phyloP scores from a whole-genome alignment of 179 eudicot genomes.

The Spinacia oleracea region DNA sequence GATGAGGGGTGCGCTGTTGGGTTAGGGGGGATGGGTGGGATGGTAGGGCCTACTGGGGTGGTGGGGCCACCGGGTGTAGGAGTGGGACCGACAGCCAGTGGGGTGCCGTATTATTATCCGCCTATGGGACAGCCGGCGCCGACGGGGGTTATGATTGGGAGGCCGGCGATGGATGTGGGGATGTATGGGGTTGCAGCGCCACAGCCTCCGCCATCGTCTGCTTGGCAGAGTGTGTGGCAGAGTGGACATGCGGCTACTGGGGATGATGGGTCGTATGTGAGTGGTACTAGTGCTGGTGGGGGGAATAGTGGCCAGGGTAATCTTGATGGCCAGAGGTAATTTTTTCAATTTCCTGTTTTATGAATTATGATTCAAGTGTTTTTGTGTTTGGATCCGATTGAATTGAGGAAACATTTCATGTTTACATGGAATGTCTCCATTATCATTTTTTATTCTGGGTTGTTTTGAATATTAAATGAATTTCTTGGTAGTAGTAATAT shows the following conservation, averaged over 20 bases:
- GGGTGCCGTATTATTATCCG: conserved; percentile 65
- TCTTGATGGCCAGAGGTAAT: conserved; percentile 49
- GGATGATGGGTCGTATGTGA: conserved; percentile 45
- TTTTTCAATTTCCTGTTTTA: neutral
- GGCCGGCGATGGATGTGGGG: conserved; percentile 50
- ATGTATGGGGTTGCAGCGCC: conserved; percentile 29
- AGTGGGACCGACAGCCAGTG: conserved; percentile 40
- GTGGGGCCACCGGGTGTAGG: conserved; percentile 11
- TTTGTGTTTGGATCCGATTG: no score
- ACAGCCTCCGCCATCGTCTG: conserved; percentile 42
- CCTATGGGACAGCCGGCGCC: conserved; percentile 57
- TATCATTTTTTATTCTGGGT: no score
- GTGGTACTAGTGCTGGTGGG: conserved; percentile 24
- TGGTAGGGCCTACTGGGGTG: conserved; percentile 23
- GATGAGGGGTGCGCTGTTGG: conserved; percentile 39
- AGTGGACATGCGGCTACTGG: conserved; percentile 9
- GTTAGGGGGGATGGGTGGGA: neutral
- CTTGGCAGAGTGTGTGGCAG: conserved; percentile 82
- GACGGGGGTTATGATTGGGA: conserved; percentile 57
- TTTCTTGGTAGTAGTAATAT: no score
- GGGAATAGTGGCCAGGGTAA: conserved; percentile 33
- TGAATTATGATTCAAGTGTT: no score
- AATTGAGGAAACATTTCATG: no score
- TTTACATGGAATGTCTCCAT: neutral
- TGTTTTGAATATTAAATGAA: no score